These are phyloP conservation scores for Rhododendron ferrugineum DNA, from an alignment of 148 eudicot species.

Conservation along the genomic window DNA sequence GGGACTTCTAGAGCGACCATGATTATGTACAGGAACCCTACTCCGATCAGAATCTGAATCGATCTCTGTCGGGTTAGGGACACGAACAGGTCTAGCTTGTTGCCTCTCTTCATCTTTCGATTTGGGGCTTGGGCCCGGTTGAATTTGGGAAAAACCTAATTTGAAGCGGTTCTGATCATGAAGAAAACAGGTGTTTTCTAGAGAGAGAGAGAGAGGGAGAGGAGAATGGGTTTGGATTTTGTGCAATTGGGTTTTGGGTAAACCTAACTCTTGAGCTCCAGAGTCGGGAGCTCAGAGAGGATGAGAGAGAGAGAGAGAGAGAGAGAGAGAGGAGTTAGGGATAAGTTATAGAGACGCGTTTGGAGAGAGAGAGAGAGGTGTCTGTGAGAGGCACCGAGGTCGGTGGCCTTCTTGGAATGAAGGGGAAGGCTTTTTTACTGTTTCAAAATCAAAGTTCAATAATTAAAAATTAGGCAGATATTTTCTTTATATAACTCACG, in stretches of 20 bases:
- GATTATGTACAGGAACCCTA: slow-evolving; percentile 48
- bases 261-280: background rate
- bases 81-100: slow-evolving; percentile 44
- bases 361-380: background rate
- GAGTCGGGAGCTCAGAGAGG: background rate
- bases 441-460: background rate
- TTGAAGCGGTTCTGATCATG: background rate
- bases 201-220: background rate
- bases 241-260: background rate
- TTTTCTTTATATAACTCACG: too few species aligned
- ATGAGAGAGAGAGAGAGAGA: background rate
- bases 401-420: slow-evolving; percentile 16
- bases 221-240: background rate
- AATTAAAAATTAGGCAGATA: background rate
- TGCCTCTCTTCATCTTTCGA: slow-evolving; percentile 31
- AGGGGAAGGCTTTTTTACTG: background rate
- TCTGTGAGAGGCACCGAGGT: slow-evolving; percentile 4
- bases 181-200: background rate
- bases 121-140: background rate
- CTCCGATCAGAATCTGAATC: slow-evolving; percentile 39
- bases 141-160: background rate
- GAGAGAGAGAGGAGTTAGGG: background rate
- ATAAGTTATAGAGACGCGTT: background rate
- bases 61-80: slow-evolving; percentile 48
- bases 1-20: slow-evolving; percentile 62